A percentile compares a stretch with the other conserved stretches of the same genome.
Evolutionary conservation across 371 early-diverging fungal genomes (phyloP).

Genomic region (Rhizopus delemar): DNA sequence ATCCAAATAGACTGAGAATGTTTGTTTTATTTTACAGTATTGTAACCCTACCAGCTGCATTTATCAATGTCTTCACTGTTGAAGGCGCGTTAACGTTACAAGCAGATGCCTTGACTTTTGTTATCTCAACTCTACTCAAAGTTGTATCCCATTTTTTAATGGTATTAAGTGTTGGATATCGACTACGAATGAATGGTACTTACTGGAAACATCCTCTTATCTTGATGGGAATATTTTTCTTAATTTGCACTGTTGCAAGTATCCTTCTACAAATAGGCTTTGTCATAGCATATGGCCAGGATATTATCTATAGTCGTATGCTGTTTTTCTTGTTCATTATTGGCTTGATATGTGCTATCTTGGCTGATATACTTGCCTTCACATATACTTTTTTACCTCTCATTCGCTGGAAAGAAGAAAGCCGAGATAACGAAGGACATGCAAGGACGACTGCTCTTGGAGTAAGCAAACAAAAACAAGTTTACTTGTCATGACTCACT

Average conservation of each 20-base stretch:
- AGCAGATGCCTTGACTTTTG: conserved; percentile 10
- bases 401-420: conserved; percentile 15
- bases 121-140: conserved; percentile 16
- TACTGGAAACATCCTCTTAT: conserved; percentile 18
- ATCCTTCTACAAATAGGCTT: conserved; percentile 7
- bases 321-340: conserved; percentile 1
- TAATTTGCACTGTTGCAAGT: neutral
- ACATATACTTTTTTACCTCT: conserved; percentile 22
- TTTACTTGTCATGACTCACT: no score
- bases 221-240: conserved; percentile 8
- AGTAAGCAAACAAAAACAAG: neutral
- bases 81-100: conserved; percentile 7
- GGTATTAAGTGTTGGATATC: conserved; percentile 17
- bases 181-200: conserved; percentile 10
- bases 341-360: conserved; percentile 7
- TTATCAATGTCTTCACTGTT: conserved; percentile 10
- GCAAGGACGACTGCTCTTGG: conserved; percentile 21
- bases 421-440: conserved; percentile 7
- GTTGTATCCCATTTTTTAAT: conserved; percentile 17
- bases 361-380: conserved; percentile 10
- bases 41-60: conserved; percentile 15
- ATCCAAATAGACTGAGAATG: conserved; percentile 16
- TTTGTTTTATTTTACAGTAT: conserved; percentile 17
- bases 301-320: neutral
- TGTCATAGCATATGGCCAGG: no score